Evolutionary conservation across 2,329 filamentous ascomycete species (phyloP).

Genomic region (Helotiales sp.): DNA sequence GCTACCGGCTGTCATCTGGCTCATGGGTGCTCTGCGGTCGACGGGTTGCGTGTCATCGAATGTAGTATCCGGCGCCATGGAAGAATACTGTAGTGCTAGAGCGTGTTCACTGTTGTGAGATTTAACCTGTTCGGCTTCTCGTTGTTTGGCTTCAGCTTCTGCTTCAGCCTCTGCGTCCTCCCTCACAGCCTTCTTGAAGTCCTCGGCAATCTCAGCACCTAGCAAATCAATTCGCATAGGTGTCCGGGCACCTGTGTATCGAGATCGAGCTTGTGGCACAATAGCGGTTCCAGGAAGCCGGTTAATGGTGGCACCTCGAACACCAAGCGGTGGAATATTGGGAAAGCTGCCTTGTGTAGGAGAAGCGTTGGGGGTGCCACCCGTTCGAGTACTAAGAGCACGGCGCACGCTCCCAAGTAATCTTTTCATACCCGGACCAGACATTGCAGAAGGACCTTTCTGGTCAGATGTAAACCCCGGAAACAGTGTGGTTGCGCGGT

Average conservation of each 20-base stretch:
- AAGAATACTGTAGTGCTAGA: slow-evolving; percentile 33
- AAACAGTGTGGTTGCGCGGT: slow-evolving; percentile 59
- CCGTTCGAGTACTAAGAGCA: slow-evolving; percentile 66
- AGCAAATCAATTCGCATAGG: slow-evolving; percentile 79
- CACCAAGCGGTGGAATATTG: slow-evolving; percentile 42
- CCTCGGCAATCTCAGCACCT: slow-evolving; percentile 77
- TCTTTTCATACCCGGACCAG: slow-evolving; percentile 79
- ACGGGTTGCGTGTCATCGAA: slow-evolving; percentile 28
- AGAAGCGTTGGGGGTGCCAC: slow-evolving; percentile 37
- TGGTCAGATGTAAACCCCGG: slow-evolving; percentile 45
- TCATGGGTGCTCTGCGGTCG: slow-evolving; percentile 28
- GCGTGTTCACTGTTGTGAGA: slow-evolving; percentile 28
- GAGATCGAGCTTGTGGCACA: slow-evolving; percentile 59
- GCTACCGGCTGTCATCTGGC: slow-evolving; percentile 69
- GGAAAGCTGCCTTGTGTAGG: slow-evolving; percentile 45
- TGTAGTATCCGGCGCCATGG: slow-evolving; percentile 36
- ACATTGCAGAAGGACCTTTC: slow-evolving; percentile 63
- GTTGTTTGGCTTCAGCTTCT: slow-evolving; percentile 46
- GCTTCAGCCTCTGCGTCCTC: slow-evolving; percentile 64
- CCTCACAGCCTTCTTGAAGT: slow-evolving; percentile 76
- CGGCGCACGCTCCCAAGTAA: slow-evolving; percentile 85
- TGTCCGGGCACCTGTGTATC: slow-evolving; percentile 51
- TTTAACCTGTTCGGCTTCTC: slow-evolving; percentile 36
- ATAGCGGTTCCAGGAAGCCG: slow-evolving; percentile 64
- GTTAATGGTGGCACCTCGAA: slow-evolving; percentile 57